Base-by-base conservation (phyloP, 2,329 filamentous ascomycete species). In the Colletotrichum lini region DNA sequence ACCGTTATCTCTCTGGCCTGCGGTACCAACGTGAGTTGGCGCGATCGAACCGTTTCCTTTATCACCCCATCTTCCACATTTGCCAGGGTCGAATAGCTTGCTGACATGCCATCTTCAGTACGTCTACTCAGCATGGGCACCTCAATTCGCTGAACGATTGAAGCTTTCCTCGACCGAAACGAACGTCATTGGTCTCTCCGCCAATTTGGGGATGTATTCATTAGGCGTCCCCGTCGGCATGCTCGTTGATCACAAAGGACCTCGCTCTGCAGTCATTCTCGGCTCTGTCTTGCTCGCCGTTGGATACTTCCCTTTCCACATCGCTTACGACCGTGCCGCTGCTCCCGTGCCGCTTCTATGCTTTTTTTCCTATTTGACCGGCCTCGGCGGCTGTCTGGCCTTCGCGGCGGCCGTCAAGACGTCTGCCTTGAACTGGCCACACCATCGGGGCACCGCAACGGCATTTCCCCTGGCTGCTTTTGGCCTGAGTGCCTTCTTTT, bases 81-180 rank as follows among this genome's bases (percentile, higher is more conserved):
- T n/a, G 42, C 21, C 18, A 38, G 12, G 5, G 21, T 45, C 7
- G 12, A n/a, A 45, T 15, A 10, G 26, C 8, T 54, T 45, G 50
- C 70, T 72, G 50, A 70, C 42, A 23, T 60, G 42, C 10, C 16
- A 6, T 23, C n/a, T 38, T 61, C 45, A 98, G 94, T 98, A 99
- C 89, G 96, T 95, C 79, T 99, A 98, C 83, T 98, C 95, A 66
- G 96, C 96, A 82, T 99, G 96, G 95, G 95, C 94, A 16, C 96
- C 96, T 23, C 95, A 98, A 82, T 98, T 98, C 79, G 95, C 95
- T 60, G 92, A 97, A 78, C 91, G 90, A 76, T 87, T 99, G 76
- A 91, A 93, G 79, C 89, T 98, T 72, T 95, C 95, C 16, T 93
- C 96, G n/a, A 98, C 96, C 3, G 88, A 98, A 81, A 95, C 91